These are phyloP conservation scores for Erucastrum elatum DNA, from an alignment of 345 rosid genomes.

Conservation along the genomic window DNA sequence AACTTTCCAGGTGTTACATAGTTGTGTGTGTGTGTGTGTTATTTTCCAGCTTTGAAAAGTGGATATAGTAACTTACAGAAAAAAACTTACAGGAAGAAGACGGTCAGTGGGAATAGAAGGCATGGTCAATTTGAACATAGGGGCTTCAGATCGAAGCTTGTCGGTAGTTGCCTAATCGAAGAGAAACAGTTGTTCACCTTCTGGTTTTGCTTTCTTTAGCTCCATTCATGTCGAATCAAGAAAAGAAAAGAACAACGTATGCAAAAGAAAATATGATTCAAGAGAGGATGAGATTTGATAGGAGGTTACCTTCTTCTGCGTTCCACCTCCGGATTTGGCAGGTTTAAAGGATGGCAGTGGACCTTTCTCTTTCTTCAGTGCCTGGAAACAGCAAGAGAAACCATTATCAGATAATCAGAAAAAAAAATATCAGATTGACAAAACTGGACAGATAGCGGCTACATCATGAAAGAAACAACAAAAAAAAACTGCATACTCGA, in stretches of 20 bases:
- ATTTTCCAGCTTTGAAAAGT: background rate
- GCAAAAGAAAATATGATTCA: background rate
- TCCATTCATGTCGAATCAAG: conserved; percentile 45
- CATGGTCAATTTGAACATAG: conserved; percentile 49
- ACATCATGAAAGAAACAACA: no score
- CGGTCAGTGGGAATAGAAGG: conserved; percentile 52
- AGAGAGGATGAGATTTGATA: no score
- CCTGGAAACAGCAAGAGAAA: no score
- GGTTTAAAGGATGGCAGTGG: no score
- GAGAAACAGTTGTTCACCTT: conserved; percentile 61
- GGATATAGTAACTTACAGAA: background rate
- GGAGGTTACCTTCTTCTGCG: background rate
- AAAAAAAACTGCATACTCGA: no score
- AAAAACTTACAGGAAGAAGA: background rate
- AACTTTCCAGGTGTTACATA: no score
- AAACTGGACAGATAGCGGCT: no score
- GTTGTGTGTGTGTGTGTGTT: no score
- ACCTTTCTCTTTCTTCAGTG: no score
- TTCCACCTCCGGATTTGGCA: no score
- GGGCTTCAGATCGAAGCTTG: conserved; percentile 50
- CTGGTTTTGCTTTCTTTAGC: conserved; percentile 58
- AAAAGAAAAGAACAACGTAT: background rate
- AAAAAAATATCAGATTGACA: no score
- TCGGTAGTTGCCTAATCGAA: conserved; percentile 51
- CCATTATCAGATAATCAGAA: no score